Base-by-base conservation (phyloP, 2,329 filamentous ascomycete species). In the Fusarium globosum region DNA sequence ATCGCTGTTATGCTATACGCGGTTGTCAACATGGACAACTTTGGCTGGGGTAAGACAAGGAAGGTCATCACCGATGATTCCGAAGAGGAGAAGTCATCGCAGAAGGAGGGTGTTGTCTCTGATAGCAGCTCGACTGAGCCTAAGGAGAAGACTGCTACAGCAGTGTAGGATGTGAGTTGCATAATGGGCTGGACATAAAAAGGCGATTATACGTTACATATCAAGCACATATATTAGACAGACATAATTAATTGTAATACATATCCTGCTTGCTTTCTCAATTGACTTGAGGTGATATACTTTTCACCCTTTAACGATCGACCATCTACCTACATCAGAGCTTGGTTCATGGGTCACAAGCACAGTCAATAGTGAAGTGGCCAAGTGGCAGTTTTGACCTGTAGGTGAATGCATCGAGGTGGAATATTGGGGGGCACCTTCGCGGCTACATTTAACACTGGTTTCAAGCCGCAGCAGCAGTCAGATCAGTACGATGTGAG, bases 271-370 rank as follows among this genome's bases (percentile, higher is more conserved):
- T 57, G 4, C 16, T 35, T 46, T 57, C 53, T 35, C 7, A 26
- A 8, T 16, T 13, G 23, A 13, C 12, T 9, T 7, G 0, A 6
- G 13, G 38, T 26, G 15, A n/a, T 2, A 18, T n/a, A 0, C 5
- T 15, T n/a, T 45, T 26, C 14, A 2, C 9, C 18, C 10, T 18
- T 23, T 7, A 18, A 12, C 12, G 16, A 43, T 43, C 6, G 5
- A 28, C 12, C 8, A 42, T 11, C 21, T 5, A 21, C 12, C 10
- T 13, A 12, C 6, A 11, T 12, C 4, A 21, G 18, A 39, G 18
- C 38, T 7, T 11, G 38, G 26, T 28, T 7, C 26, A 7, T 28
- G 26, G 26, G 26, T 28, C 26, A 26, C 28, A 41, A 41, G 39
- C 39, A 14, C 20, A 21, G 39, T 21, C 12, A 41, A 41, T 39